Conservation (phyloP, 805 yeast genomes). For the Candida sanyiensis region DNA sequence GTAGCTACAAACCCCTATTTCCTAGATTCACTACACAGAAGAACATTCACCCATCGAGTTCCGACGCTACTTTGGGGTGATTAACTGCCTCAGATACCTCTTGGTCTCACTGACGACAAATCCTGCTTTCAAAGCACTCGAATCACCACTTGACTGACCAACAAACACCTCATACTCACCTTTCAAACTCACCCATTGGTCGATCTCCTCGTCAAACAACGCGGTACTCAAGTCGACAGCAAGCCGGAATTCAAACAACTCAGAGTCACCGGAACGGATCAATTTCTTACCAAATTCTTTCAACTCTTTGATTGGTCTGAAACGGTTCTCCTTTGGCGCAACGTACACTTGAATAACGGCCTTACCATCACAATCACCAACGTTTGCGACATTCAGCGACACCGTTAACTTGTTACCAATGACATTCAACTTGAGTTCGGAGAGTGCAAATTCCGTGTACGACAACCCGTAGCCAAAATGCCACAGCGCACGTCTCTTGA, state of each 20-base stretch:
- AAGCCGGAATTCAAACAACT: constrained; percentile 32
- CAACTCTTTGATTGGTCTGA: constrained; percentile 55
- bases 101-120: constrained; percentile 4
- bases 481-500: constrained; percentile 41
- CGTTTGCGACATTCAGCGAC: constrained; percentile 39
- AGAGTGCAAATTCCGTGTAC: constrained; percentile 44
- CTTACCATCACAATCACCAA: constrained; percentile 43
- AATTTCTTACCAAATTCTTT: constrained; percentile 50
- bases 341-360: constrained; percentile 55
- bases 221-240: constrained; percentile 46
- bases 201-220: constrained; percentile 44
- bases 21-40: too few relatives aligned
- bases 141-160: constrained; percentile 31
- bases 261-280: constrained; percentile 39
- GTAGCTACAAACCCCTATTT: too few relatives aligned
- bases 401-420: constrained; percentile 27
- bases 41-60: too few relatives aligned
- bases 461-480: constrained; percentile 64
- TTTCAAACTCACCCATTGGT: constrained; percentile 46
- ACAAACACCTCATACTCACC: constrained; percentile 45
- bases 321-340: constrained; percentile 27
- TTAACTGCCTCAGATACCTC: constrained; percentile 9
- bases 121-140: constrained; percentile 6
- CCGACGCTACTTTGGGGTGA: too few relatives aligned
- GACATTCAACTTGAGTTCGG: constrained; percentile 31